Evolutionary conservation across 2,329 filamentous ascomycete species (phyloP).

Genomic region (Aspergillus neotritici): DNA sequence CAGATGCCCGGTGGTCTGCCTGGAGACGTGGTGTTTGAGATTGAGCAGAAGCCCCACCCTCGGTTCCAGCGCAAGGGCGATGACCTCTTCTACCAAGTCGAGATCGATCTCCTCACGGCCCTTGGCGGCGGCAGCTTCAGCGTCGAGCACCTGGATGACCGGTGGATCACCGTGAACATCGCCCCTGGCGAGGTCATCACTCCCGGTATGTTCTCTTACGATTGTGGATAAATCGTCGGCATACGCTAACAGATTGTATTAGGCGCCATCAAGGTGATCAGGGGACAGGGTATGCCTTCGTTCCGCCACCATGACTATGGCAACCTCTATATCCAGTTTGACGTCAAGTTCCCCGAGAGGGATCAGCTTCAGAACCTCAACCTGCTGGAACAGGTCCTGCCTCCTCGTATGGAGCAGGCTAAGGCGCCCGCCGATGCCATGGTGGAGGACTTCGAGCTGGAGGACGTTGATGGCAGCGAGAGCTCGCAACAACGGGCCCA

Average conservation of each 20-base stretch:
- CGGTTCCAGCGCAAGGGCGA: constrained; percentile 96
- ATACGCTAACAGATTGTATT: constrained; percentile 11
- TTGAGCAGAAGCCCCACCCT: constrained; percentile 96
- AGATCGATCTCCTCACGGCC: constrained; percentile 93
- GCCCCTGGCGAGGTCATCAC: constrained; percentile 90
- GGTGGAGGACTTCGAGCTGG: constrained; percentile 82
- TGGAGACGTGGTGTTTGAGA: constrained; percentile 96
- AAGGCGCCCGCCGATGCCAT: constrained; percentile 76
- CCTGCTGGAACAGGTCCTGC: constrained; percentile 77
- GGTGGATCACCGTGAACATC: constrained; percentile 92
- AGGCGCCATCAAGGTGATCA: constrained; percentile 91
- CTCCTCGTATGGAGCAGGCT: constrained; percentile 59
- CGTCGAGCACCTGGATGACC: constrained; percentile 94
- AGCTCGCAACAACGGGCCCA: constrained; percentile 61
- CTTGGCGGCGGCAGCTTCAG: constrained; percentile 85
- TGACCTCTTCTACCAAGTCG: constrained; percentile 88
- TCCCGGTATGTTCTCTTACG: constrained; percentile 59
- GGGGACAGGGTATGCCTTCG: constrained; percentile 96
- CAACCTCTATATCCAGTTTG: constrained; percentile 96
- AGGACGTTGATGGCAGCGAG: constrained; percentile 71
- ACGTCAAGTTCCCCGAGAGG: constrained; percentile 91
- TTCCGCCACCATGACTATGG: constrained; percentile 90
- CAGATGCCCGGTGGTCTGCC: constrained; percentile 88
- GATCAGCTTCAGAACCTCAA: constrained; percentile 65
- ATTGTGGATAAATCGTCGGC: not conserved